Base-by-base conservation (phyloP, 1,139 yeast species). In the Debaryomycetaceae sp. region DNA sequence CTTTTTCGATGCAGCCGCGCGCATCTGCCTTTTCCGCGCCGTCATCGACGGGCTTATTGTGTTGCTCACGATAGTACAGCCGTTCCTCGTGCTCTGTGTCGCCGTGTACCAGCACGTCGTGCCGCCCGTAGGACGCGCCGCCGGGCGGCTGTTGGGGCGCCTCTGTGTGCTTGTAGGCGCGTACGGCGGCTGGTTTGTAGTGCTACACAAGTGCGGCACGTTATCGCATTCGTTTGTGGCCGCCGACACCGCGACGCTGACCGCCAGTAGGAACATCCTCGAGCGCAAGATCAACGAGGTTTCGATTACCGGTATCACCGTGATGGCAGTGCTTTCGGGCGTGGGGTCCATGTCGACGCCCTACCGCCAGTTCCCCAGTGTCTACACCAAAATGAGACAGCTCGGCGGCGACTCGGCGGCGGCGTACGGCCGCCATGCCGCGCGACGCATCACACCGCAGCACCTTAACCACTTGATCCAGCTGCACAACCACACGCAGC, bases 261-360 rank as follows among this genome's bases (percentile, higher is more conserved):
- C n/a, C n/a, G n/a, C n/a, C n/a, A n/a, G n/a, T n/a, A n/a, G n/a
- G n/a, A n/a, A n/a, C n/a, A n/a, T 57, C 18, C 44, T 56, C 31
- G 74, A 61, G 43, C 58, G 44, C 30, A 69, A 66, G 41, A 64
- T 79, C 22, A 77, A 81, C 31, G 75, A 82, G 39, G 58, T 83
- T 3, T 78, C 84, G 2, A 68, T 83, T 31, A 67, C 78, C 11
- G 95, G 95, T 1, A 78, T 83, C 16, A 75, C 85, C 1, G 59
- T 79, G 23, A 78, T 83, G 69, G 86, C 89, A 0, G 51, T 74
- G 1, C 56, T 84, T 23, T 78, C 88, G 2, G 94, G 93, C 0
- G 62, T 83, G 27, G 91, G 91, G 2, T 78, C 88, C 8, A 74
- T 78, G 11, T 69, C 88, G n/a, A 78, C 86, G 1, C 78, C 83